These are phyloP conservation scores for Alternaria sp. DNA, from an alignment of 2,329 filamentous ascomycete genomes.

Conservation along the genomic window DNA sequence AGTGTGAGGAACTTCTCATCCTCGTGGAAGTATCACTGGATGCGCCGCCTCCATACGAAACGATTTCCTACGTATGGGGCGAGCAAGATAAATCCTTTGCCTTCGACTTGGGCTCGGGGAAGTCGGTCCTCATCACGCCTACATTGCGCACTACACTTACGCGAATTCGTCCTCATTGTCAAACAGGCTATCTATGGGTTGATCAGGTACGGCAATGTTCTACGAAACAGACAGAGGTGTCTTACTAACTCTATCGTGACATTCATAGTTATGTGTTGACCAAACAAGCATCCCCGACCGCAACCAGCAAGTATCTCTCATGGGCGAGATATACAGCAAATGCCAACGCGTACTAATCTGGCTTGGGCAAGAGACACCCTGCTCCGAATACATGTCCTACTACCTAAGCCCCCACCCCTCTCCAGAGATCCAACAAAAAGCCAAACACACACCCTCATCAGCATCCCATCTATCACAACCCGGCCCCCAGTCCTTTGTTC, in stretches of 20 bases:
- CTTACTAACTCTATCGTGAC: not conserved
- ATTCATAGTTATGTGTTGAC: not conserved
- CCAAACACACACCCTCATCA: too few species aligned
- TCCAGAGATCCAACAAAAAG: too few species aligned
- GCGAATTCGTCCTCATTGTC: not conserved
- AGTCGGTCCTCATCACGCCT: not conserved
- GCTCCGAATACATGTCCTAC: too few species aligned
- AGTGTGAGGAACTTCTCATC: too few species aligned
- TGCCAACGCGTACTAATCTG: not conserved
- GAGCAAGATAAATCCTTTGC: not conserved
- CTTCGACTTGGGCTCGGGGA: not conserved
- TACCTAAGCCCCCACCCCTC: too few species aligned
- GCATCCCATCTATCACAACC: too few species aligned
- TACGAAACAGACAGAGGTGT: rapidly evolving
- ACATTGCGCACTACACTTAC: not conserved
- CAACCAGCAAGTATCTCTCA: not conserved
- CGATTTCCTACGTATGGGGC: not conserved
- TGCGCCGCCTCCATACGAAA: not conserved
- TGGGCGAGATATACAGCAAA: not conserved
- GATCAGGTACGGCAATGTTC: not conserved
- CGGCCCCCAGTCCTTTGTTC: too few species aligned
- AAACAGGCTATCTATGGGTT: not conserved
- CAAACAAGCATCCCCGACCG: not conserved
- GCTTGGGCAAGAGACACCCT: not conserved
- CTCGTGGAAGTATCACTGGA: not conserved